phyloP scores from a whole-genome alignment of 176 grass and related monocot species.

The Chloris gayana region DNA sequence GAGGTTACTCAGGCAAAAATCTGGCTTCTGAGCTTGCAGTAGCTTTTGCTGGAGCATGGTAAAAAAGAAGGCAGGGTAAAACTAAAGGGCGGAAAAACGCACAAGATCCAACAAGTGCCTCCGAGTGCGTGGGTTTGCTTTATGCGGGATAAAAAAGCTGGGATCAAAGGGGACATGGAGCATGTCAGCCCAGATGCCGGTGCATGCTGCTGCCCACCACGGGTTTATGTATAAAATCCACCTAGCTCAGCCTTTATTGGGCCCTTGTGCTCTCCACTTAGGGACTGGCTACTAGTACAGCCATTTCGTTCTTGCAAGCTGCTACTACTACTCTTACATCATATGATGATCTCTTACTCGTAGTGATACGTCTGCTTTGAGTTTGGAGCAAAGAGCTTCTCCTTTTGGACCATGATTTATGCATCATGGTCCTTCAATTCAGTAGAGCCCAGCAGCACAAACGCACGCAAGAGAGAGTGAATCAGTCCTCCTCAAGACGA shows the following conservation, averaged over 20 bases:
- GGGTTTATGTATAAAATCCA: conserved; percentile 13
- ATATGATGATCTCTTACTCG: background rate
- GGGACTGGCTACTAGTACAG: background rate
- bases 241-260: conserved; percentile 31
- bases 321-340: background rate
- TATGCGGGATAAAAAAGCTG: conserved; percentile 58
- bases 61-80: conserved; percentile 23
- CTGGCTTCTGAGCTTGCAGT: conserved; percentile 38
- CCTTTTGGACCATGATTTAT: conserved; percentile 74
- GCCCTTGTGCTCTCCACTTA: conserved; percentile 49
- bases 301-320: background rate
- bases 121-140: conserved; percentile 58
- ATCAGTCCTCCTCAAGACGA: conserved; percentile 20
- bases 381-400: conserved; percentile 26
- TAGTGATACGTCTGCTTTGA: background rate
- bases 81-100: conserved; percentile 5
- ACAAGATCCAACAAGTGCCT: conserved; percentile 66
- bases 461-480: conserved; percentile 14
- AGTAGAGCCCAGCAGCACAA: conserved; percentile 22
- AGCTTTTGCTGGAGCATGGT: conserved; percentile 39
- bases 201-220: conserved; percentile 42
- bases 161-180: conserved; percentile 55
- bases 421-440: conserved; percentile 60
- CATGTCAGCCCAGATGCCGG: conserved; percentile 43
- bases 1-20: conserved; percentile 41